These are phyloP conservation scores for Boeremia exigua DNA, from an alignment of 2,329 filamentous ascomycete genomes.

Conservation along the genomic window DNA sequence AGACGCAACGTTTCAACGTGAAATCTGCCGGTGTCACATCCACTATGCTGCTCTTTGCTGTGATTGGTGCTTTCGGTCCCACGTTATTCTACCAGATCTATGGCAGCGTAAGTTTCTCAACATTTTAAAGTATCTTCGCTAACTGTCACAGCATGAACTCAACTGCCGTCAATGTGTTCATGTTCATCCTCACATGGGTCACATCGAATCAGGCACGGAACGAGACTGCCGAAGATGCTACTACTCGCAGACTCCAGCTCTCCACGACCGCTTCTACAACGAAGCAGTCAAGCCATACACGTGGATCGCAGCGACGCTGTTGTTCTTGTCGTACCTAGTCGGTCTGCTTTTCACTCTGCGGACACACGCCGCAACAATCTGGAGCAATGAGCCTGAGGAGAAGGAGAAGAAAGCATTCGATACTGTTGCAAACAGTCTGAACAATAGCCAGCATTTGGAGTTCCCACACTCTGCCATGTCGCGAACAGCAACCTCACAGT, in stretches of 20 bases:
- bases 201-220: conserved; percentile 56
- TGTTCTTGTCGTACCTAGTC: conserved; percentile 93
- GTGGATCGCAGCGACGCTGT: conserved; percentile 80
- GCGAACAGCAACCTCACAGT: conserved; percentile 38
- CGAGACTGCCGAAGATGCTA: conserved; percentile 91
- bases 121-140: conserved; percentile 32
- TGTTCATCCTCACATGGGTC: conserved; percentile 15
- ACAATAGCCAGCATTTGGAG: conserved; percentile 38
- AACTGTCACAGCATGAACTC: conserved; percentile 74
- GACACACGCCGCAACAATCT: conserved; percentile 96
- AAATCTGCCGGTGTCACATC: conserved; percentile 95
- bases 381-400: conserved; percentile 74
- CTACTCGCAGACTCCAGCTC: conserved; percentile 84
- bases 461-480: conserved; percentile 39
- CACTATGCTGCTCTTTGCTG: conserved; percentile 95
- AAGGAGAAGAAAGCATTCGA: conserved; percentile 55
- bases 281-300: conserved; percentile 93
- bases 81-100: conserved; percentile 99
- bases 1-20: conserved; percentile 98
- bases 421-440: conserved; percentile 45
- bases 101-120: conserved; percentile 67
- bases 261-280: conserved; percentile 87
- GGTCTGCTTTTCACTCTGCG: conserved; percentile 94
- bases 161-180: conserved; percentile 74
- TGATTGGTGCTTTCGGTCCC: conserved; percentile 92